phyloP scores from a whole-genome alignment of 1,139 yeast species.

The Pichia sp. region DNA sequence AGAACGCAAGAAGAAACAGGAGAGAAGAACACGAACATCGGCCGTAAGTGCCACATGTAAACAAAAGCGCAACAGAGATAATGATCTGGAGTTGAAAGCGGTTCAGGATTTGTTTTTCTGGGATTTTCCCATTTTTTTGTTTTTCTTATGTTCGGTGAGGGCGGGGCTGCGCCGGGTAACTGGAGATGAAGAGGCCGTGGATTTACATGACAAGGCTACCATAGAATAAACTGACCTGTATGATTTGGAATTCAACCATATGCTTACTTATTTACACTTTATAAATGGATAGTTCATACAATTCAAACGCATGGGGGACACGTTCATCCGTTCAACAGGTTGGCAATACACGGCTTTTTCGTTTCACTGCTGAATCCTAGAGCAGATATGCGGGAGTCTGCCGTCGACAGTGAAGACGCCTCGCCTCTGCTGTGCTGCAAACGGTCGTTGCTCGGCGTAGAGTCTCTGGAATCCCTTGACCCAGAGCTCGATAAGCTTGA shows the following conservation, averaged over 20 bases:
- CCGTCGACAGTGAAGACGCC: neutral
- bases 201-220: too few relatives aligned
- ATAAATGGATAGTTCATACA: neutral
- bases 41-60: neutral
- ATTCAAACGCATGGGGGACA: too few relatives aligned
- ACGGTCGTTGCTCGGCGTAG: neutral
- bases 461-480: neutral
- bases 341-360: slow-evolving; percentile 1
- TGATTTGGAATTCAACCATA: too few relatives aligned
- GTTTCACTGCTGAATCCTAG: neutral
- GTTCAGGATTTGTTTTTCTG: neutral
- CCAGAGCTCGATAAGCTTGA: neutral
- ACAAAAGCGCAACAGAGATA: neutral
- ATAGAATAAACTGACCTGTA: too few relatives aligned
- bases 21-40: neutral
- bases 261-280: neutral
- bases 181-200: neutral
- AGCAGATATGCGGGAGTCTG: neutral
- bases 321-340: slow-evolving; percentile 1
- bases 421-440: neutral
- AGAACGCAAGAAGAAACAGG: neutral
- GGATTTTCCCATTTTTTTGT: neutral
- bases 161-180: neutral
- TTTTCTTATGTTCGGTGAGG: neutral
- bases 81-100: neutral